Conservation (phyloP, 2,329 filamentous ascomycete genomes). For the Geosmithia flava region DNA sequence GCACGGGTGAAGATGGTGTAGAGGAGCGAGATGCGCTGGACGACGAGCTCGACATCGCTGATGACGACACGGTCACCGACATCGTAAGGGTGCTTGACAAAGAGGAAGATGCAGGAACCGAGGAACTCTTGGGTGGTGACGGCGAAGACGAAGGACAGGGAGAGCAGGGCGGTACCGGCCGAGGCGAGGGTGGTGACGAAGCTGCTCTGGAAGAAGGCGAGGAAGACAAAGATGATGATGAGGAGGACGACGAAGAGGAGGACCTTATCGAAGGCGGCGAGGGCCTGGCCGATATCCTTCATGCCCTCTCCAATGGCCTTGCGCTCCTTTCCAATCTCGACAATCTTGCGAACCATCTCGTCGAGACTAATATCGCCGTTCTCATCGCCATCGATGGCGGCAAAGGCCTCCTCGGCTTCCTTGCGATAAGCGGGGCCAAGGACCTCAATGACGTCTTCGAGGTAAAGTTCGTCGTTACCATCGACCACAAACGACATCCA, state of each 20-base stretch:
- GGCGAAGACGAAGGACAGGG: constrained; percentile 92
- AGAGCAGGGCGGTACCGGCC: constrained; percentile 82
- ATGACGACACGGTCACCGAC: constrained; percentile 92
- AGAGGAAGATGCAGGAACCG: constrained; percentile 97
- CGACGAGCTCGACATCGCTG: constrained; percentile 54
- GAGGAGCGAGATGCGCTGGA: constrained; percentile 88
- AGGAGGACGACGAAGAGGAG: constrained; percentile 72
- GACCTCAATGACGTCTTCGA: constrained; percentile 79
- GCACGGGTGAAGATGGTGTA: constrained; percentile 87
- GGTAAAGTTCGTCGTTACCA: constrained; percentile 64
- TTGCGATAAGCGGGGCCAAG: constrained; percentile 61
- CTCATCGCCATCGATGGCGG: constrained; percentile 66
- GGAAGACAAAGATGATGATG: constrained; percentile 71
- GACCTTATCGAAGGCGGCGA: constrained; percentile 80
- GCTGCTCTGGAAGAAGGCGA: constrained; percentile 72
- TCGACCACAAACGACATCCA: constrained; percentile 99
- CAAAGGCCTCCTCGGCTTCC: constrained; percentile 80
- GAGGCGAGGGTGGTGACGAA: constrained; percentile 80
- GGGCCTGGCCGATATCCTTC: constrained; percentile 94
- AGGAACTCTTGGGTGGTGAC: constrained; percentile 87
- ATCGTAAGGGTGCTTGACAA: constrained; percentile 96
- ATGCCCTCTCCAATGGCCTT: constrained; percentile 87
- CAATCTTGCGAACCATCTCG: constrained; percentile 83
- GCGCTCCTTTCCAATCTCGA: constrained; percentile 72
- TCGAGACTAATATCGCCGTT: constrained; percentile 94